phyloP scores from a whole-genome alignment of 495 filamentous ascomycete genomes.

The Chaetomium tenue region DNA sequence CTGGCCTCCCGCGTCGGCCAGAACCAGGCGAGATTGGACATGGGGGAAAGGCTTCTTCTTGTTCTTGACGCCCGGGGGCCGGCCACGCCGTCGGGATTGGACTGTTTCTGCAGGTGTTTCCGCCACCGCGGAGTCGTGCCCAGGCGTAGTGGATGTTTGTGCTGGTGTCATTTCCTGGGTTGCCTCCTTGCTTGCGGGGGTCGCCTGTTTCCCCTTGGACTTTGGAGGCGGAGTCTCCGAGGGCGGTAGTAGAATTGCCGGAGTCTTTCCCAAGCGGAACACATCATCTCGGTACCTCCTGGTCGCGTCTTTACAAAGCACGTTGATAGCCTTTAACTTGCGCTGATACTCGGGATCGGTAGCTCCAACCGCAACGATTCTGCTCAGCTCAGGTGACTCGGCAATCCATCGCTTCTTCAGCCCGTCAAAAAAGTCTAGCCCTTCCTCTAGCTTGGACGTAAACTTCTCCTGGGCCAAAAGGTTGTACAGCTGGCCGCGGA shows the following conservation, averaged over 20 bases:
- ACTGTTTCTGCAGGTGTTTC: conserved; percentile 1
- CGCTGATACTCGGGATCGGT: conserved; percentile 54
- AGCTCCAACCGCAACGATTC: conserved; percentile 53
- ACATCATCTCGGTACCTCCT: conserved; percentile 67
- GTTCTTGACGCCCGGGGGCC: conserved; percentile 7
- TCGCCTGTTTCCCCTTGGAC: conserved; percentile 10
- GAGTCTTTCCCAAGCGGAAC: conserved; percentile 49
- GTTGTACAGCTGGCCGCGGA: conserved; percentile 65
- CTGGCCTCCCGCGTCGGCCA: conserved; percentile 9
- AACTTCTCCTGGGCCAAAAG: conserved; percentile 67
- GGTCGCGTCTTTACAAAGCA: conserved; percentile 69
- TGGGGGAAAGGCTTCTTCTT: conserved; percentile 19
- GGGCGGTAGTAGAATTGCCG: not conserved
- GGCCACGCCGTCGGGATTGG: not conserved
- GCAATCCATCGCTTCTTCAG: conserved; percentile 68
- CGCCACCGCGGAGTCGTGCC: not conserved
- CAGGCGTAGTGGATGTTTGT: not conserved
- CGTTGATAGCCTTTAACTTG: conserved; percentile 65
- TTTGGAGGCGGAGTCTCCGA: conserved; percentile 13
- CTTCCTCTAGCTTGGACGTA: conserved; percentile 69
- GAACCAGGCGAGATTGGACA: conserved; percentile 21
- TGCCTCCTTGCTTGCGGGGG: not conserved
- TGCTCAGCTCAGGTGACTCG: conserved; percentile 55
- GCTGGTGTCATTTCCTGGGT: not conserved
- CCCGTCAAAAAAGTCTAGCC: conserved; percentile 67